Base-by-base conservation (phyloP, 1,284 basidiomycete species). In the Testicularia cyperi region DNA sequence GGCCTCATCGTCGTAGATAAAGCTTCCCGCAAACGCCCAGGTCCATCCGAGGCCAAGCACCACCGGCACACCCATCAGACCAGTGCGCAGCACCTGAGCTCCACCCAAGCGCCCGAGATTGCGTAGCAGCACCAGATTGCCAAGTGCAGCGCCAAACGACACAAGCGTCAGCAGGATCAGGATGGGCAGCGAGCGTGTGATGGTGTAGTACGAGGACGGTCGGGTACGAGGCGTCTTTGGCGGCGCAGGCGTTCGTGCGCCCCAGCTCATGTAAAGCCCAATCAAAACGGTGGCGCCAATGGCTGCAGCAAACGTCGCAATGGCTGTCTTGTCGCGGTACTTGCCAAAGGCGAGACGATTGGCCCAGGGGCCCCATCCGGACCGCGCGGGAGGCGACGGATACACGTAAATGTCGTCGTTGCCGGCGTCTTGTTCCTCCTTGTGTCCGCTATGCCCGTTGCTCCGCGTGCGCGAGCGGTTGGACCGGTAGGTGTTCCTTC, bases 1-100 rank as follows among this genome's bases (percentile, higher is more conserved):
- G 22, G 80, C 79, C 45, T 84, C 82, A 12, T 80, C 83, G 54
- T 87, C 85, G 80, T 86, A 87, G 81, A 91, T 88, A 68, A 94
- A 94, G 71, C 88, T 90, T 22, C 88, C 91, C 7, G 86, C 82
- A 66, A 94, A 88, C 2, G 89, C 88, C 86, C 89, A 92, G 44
- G 90, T 78, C 14, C 89, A 85, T 38, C 87, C 89, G 33, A 90
- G 80, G 65, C 88, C 83, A 22, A 94, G 80, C 0, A 87, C 86
- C 31, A 85, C 83, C 13, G 91, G 90, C 23, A 92, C 46, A 19
- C 43, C 68, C 33, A 70, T 51, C 14, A 72, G 46, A 20, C 52
- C 60, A 3, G 43, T 53, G 2, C 60, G 48, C n/a, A 72, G 35
- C 24, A 68, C 55, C 28, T 58, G 47, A 28, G 61, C 53, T 9